These are phyloP conservation scores for Ascomycota sp. DNA, from an alignment of 2,329 filamentous ascomycete genomes.

Conservation along the genomic window DNA sequence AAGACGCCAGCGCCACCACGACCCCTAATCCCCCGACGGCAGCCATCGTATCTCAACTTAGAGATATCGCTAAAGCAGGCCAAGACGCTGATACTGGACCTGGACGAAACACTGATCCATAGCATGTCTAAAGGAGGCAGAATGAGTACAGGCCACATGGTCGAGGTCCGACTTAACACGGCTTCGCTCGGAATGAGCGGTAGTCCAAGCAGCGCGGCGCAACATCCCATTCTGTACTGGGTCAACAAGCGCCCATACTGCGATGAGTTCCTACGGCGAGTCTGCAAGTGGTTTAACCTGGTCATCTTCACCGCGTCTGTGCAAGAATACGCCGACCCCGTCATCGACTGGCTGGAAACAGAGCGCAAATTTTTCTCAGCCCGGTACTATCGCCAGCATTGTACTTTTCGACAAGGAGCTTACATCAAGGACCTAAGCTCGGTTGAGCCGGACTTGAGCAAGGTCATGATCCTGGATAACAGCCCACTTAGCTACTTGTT, in stretches of 20 bases:
- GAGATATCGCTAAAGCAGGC: conserved; percentile 37
- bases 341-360: conserved; percentile 94
- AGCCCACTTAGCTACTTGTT: conserved; percentile 96
- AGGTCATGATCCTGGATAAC: conserved; percentile 97
- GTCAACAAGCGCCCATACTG: conserved; percentile 94
- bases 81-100: conserved; percentile 85
- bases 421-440: conserved; percentile 96
- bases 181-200: conserved; percentile 44
- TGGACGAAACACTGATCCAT: conserved; percentile 94
- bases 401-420: conserved; percentile 80
- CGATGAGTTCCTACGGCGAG: conserved; percentile 78
- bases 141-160: conserved; percentile 95
- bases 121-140: conserved; percentile 90
- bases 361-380: conserved; percentile 91
- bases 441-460: conserved; percentile 88
- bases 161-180: conserved; percentile 76
- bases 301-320: conserved; percentile 93
- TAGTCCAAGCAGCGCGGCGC: conserved; percentile 34
- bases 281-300: conserved; percentile 95
- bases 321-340: conserved; percentile 93
- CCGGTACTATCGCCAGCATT: conserved; percentile 89
- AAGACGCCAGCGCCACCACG: conserved; percentile 73
- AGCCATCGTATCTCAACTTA: conserved; percentile 62
- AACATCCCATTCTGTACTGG: conserved; percentile 94
- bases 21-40: conserved; percentile 68